Evolutionary conservation across 2,329 filamentous ascomycete species (phyloP).

Genomic region (Onygenales sp.): DNA sequence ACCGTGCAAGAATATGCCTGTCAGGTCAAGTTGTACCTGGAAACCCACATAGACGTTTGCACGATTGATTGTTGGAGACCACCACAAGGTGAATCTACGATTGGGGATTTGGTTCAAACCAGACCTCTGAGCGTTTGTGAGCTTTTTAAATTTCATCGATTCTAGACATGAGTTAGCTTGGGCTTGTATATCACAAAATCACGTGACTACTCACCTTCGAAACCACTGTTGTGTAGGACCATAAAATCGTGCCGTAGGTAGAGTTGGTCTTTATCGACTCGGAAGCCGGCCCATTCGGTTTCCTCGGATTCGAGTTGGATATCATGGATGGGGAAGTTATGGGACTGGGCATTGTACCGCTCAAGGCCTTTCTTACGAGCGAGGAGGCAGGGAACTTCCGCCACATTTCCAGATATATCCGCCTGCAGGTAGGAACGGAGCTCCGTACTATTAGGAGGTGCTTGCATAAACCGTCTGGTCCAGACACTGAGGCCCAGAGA

Average conservation of each 20-base stretch:
- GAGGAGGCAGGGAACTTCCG: too few species aligned
- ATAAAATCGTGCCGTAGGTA: constrained; percentile 42
- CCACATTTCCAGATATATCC: too few species aligned
- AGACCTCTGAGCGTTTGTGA: constrained; percentile 92
- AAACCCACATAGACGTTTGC: constrained; percentile 99
- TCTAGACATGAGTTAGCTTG: constrained; percentile 11
- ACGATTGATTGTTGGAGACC: constrained; percentile 86
- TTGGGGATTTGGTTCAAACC: constrained; percentile 98
- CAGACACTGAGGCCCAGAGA: too few species aligned
- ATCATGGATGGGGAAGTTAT: constrained; percentile 32
- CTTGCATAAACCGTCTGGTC: too few species aligned
- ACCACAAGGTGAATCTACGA: constrained; percentile 96
- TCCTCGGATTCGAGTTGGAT: constrained; percentile 35
- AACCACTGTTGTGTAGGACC: constrained; percentile 35
- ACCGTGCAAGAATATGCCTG: constrained; percentile 96
- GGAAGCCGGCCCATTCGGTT: constrained; percentile 43
- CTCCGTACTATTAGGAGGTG: too few species aligned
- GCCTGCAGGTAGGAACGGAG: too few species aligned
- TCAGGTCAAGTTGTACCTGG: constrained; percentile 95
- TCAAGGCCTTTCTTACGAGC: too few species aligned
- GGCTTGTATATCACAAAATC: background rate
- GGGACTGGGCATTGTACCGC: too few species aligned
- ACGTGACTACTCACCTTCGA: background rate
- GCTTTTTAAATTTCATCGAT: constrained; percentile 95
- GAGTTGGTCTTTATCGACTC: constrained; percentile 42